These are phyloP conservation scores for Neurospora sp. DNA, from an alignment of 495 filamentous ascomycete genomes.

Conservation along the genomic window DNA sequence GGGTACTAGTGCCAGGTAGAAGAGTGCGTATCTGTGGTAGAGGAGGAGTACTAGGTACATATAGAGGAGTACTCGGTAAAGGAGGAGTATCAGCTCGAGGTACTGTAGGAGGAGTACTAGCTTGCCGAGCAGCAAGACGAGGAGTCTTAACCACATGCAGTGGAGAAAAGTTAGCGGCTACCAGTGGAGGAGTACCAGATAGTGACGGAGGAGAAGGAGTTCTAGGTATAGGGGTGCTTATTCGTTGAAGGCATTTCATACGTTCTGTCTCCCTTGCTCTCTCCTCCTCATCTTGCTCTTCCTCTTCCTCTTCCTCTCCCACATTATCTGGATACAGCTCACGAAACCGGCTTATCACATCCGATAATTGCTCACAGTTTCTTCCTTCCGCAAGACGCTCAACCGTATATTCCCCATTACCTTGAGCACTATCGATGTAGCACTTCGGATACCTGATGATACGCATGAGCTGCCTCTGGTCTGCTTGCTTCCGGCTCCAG, in stretches of 20 bases:
- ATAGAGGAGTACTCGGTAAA: not conserved
- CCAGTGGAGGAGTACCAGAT: not conserved
- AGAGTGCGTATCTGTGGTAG: not conserved
- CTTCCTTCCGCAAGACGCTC: not conserved
- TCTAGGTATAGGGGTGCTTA: not conserved
- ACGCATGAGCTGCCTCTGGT: not conserved
- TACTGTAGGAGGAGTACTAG: not conserved
- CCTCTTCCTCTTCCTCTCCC: not conserved
- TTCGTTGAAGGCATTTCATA: not conserved
- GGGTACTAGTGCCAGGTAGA: not conserved
- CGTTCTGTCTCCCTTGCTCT: not conserved
- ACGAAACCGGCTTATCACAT: not conserved
- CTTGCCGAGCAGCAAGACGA: not conserved
- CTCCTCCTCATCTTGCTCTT: not conserved
- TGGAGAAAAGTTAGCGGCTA: not conserved
- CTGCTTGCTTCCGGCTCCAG: not conserved
- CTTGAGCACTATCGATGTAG: not conserved
- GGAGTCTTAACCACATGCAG: not conserved
- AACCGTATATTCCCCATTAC: not conserved
- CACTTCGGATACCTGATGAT: not conserved
- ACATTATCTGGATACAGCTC: not conserved
- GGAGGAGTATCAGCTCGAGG: not conserved
- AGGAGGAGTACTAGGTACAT: not conserved
- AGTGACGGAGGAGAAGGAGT: not conserved
- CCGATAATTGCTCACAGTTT: not conserved